These are phyloP conservation scores for Halenospora varia DNA, from an alignment of 495 filamentous ascomycete genomes.

Conservation along the genomic window DNA sequence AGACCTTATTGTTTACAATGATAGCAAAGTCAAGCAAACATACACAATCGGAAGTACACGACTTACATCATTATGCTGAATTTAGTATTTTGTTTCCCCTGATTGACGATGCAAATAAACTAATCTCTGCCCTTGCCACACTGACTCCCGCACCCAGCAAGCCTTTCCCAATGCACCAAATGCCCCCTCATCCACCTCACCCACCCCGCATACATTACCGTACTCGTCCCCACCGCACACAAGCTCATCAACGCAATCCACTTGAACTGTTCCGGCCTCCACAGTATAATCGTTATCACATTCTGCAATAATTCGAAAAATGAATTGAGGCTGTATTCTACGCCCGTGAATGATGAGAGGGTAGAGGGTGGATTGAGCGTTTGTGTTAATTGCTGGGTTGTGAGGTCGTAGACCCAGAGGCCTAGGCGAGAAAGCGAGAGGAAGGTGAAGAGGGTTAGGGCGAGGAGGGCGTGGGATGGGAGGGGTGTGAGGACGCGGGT, in stretches of 20 bases:
- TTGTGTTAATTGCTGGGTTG: constrained; percentile 42
- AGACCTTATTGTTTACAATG: too few species aligned
- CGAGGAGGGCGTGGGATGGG: too few species aligned
- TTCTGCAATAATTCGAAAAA: constrained; percentile 37
- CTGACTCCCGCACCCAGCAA: too few species aligned
- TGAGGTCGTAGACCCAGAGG: constrained; percentile 42
- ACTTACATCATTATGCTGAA: too few species aligned
- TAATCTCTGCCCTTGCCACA: too few species aligned
- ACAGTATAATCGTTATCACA: constrained; percentile 32
- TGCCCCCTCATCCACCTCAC: constrained; percentile 31
- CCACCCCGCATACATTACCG: constrained; percentile 37
- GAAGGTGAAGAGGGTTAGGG: constrained; percentile 37
- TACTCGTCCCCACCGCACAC: constrained; percentile 28
- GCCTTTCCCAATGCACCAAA: constrained; percentile 31
- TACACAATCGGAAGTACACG: too few species aligned
- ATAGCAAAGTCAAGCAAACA: too few species aligned
- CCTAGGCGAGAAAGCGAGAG: constrained; percentile 41
- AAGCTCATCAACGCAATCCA: constrained; percentile 35
- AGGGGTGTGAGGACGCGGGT: constrained; percentile 14
- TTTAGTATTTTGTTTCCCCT: too few species aligned
- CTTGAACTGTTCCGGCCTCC: constrained; percentile 35
- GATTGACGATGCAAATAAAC: too few species aligned
- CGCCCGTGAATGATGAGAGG: constrained; percentile 40
- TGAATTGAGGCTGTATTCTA: constrained; percentile 36
- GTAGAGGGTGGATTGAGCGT: constrained; percentile 29